phyloP scores from a whole-genome alignment of 2,329 filamentous ascomycete genomes.

The Alternaria sp. region DNA sequence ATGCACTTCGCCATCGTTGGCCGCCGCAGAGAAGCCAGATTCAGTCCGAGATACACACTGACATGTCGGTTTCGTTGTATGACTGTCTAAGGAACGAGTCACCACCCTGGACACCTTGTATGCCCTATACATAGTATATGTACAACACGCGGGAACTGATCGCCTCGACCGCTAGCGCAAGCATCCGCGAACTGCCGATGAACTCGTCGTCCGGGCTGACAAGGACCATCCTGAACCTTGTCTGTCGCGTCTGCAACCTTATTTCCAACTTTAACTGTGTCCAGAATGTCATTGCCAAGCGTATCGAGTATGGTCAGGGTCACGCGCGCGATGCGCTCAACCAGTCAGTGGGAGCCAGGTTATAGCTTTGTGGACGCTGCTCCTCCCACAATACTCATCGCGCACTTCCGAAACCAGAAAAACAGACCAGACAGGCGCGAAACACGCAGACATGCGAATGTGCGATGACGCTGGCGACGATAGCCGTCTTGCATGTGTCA shows the following conservation, averaged over 20 bases:
- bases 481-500: constrained; percentile 5
- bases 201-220: constrained; percentile 3
- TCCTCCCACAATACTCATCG: neutral
- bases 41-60: neutral
- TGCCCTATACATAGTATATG: neutral
- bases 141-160: neutral
- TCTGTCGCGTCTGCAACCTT: constrained; percentile 9
- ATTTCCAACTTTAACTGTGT: constrained; percentile 5
- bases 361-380: neutral
- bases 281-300: neutral
- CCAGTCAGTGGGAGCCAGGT: neutral
- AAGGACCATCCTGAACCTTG: constrained; percentile 4
- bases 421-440: neutral
- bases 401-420: neutral
- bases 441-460: neutral
- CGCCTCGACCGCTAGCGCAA: constrained; percentile 2
- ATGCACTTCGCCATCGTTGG: neutral
- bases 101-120: no score
- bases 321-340: neutral
- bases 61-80: neutral
- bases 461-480: neutral
- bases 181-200: constrained; percentile 7
- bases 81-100: neutral
- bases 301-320: neutral
- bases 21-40: neutral